Evolutionary conservation across 164 flowering plant genomes (phyloP), one percentile per base, ranked within the genome.

Genomic region (Aristolochia californica): DNA sequence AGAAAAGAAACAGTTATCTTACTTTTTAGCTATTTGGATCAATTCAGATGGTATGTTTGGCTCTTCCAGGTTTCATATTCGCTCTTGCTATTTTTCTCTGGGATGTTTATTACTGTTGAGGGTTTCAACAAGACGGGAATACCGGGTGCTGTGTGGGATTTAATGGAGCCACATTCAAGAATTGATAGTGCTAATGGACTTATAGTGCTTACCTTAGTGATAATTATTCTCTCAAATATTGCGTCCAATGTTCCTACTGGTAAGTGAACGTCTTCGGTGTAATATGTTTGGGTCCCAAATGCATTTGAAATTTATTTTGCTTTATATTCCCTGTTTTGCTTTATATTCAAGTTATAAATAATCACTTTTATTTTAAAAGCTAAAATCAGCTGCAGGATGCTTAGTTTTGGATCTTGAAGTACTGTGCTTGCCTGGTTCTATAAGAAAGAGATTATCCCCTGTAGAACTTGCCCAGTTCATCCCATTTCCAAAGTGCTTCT

Each of bases 21-120:
- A 20, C 30, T 4, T 9, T 14, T 55, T 55, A 55, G n/a, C 18
- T 1, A n/a, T 45, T 13, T 10, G 26, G 13, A 11, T 45, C 43
- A 40, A 25, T 45, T 11, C 26, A 48, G n/a, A 8, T 24, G 26
- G 4, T 62, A 17, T 13, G 16, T 56, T 22, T 56, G 13, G 15
- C 5, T 52, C 14, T 8, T 47, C 45, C 75, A 81, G 83, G 85
- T 81, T 47, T 83, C 85, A 0, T 83, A 83, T 63, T 79, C 88
- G 22, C 81, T 80, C 47, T 61, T 83, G 73, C 58, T 80, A 50
- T 83, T 83, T 72, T 83, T 83, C 34, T 79, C 82, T 62, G 88
- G 85, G 40, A 83, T 83, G 88, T 81, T 80, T 64, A 77, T 83
- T 61, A 80, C 88, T 1, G 81, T 83, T 49, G 83, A 80, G 22